Evolutionary conservation across 2,329 filamentous ascomycete species (phyloP).

Genomic region (Claviceps sp.): DNA sequence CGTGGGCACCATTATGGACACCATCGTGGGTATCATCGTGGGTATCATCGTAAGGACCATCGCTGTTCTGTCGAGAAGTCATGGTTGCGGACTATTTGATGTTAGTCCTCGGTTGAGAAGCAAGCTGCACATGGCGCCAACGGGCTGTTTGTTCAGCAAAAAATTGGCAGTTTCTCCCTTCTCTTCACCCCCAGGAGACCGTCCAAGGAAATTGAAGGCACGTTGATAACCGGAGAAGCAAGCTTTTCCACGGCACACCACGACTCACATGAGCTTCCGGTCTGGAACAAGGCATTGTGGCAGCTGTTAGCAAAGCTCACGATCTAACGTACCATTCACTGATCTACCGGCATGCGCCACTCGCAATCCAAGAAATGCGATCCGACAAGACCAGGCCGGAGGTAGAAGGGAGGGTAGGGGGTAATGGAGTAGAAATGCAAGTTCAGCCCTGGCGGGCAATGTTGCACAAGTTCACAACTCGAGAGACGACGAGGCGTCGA

Average conservation of each 20-base stretch:
- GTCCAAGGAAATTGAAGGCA: too few relatives aligned
- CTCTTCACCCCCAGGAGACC: too few relatives aligned
- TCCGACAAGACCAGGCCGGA: background rate
- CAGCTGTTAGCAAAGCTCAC: background rate
- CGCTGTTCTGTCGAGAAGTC: slow-evolving; percentile 3
- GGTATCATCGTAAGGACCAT: slow-evolving; percentile 1
- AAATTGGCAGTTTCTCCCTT: too few relatives aligned
- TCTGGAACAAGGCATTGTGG: background rate
- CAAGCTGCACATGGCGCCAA: background rate
- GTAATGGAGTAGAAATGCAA: background rate
- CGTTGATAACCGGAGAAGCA: too few relatives aligned
- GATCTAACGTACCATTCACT: background rate
- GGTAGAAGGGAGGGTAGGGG: background rate
- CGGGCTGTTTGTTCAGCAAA: background rate
- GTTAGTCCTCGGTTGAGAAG: background rate
- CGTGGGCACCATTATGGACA: background rate
- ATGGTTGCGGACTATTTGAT: background rate
- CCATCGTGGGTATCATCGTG: too few relatives aligned
- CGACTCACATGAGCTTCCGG: background rate
- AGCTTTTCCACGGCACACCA: background rate
- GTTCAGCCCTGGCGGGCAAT: background rate
- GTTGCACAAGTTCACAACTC: background rate
- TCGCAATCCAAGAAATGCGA: background rate
- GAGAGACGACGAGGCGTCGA: background rate
- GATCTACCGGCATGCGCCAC: background rate